phyloP scores from a whole-genome alignment of 306 rosid genomes.

The Fagus crenata region DNA sequence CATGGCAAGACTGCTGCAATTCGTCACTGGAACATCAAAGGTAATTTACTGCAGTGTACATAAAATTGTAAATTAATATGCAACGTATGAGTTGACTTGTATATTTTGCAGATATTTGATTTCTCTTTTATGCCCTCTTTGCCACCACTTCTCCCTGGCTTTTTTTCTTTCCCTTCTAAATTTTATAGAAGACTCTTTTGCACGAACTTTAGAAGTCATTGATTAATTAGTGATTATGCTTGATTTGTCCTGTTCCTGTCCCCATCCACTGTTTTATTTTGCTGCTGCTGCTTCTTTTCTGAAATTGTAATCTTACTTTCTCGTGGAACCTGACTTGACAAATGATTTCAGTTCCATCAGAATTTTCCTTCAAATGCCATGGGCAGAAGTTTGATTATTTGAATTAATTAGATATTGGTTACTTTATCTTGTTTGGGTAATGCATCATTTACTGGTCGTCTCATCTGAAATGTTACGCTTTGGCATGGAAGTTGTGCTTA shows the following conservation, averaged over 20 bases:
- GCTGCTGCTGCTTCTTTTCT: not conserved
- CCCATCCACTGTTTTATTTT: not conserved
- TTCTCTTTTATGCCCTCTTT: not conserved
- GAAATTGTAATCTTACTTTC: not conserved
- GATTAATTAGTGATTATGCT: not conserved
- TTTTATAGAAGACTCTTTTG: not conserved
- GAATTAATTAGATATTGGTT: not conserved
- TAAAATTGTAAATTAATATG: conserved; percentile 8
- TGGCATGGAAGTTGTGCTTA: conserved; percentile 4
- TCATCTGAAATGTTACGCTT: not conserved
- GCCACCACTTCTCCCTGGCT: too few relatives aligned
- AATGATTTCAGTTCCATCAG: not conserved
- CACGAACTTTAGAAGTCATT: not conserved
- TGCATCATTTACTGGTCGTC: not conserved
- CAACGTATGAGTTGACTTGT: not conserved
- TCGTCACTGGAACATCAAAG: conserved; percentile 99
- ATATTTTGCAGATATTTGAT: not conserved
- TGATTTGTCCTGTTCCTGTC: not conserved
- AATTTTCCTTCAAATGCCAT: not conserved
- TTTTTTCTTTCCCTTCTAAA: not conserved
- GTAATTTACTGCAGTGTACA: conserved; percentile 38
- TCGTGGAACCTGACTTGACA: not conserved
- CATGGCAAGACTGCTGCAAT: conserved; percentile 97
- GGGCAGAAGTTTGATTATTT: not conserved
- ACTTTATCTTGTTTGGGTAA: not conserved